phyloP scores from a whole-genome alignment of 139 green algal species.

The Chlamydomonas sp. region DNA sequence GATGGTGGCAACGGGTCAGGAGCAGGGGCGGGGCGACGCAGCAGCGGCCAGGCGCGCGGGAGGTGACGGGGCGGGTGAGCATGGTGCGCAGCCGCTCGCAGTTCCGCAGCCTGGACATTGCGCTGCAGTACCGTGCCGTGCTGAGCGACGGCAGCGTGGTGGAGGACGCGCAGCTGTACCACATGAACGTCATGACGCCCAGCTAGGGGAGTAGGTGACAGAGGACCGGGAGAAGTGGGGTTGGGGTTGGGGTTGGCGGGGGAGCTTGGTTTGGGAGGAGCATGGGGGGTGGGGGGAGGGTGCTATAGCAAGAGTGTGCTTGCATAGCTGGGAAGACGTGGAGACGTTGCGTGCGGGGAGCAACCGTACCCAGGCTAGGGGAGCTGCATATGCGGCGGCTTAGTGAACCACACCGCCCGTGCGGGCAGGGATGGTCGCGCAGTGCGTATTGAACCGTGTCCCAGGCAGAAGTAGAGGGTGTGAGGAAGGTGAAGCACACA shows the following conservation, averaged over 20 bases:
- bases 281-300: too few relatives aligned
- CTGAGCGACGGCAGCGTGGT: conserved; percentile 41
- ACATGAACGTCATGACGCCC: conserved; percentile 42
- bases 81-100: conserved; percentile 64
- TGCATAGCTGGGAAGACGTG: too few relatives aligned
- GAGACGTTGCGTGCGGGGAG: too few relatives aligned
- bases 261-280: too few relatives aligned
- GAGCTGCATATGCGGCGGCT: too few relatives aligned
- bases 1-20: not conserved
- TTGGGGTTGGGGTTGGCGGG: not conserved
- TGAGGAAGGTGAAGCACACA: too few relatives aligned
- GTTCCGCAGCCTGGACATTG: conserved; percentile 85
- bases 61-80: conserved; percentile 73
- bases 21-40: not conserved
- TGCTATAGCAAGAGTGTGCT: too few relatives aligned
- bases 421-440: too few relatives aligned
- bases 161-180: conserved; percentile 43
- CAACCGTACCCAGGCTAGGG: too few relatives aligned
- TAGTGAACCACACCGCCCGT: too few relatives aligned
- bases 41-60: not conserved
- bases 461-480: too few relatives aligned
- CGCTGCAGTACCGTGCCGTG: conserved; percentile 45
- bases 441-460: too few relatives aligned
- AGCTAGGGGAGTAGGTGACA: not conserved
- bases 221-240: not conserved